Percentiles rank a stretch among this genome's conserved stretches.
These are phyloP conservation scores for Theileria orientalis DNA, from an alignment of 169 alveolate species.

Conservation along the genomic window DNA sequence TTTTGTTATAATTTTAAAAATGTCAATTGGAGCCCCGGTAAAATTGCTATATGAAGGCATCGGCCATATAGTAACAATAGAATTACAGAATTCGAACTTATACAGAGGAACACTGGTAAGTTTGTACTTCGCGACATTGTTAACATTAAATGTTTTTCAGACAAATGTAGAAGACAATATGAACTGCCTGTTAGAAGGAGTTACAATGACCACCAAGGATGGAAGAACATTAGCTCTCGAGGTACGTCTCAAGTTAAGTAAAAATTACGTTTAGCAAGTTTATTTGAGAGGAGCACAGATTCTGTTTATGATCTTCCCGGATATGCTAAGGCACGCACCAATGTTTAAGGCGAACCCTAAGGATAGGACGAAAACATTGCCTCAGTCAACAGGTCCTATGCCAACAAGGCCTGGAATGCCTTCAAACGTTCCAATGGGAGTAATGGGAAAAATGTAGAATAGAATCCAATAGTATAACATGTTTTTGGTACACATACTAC, in stretches of 20 bases:
- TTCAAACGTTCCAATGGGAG: constrained; percentile 34
- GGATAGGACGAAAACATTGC: constrained; percentile 51
- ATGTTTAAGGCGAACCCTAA: constrained; percentile 89
- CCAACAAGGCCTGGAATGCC: constrained; percentile 39
- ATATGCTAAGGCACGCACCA: constrained; percentile 98
- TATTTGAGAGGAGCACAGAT: constrained; percentile 93
- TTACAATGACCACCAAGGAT: constrained; percentile 92
- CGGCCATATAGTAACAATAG: constrained; percentile 97
- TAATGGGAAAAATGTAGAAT: constrained; percentile 22
- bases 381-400: constrained; percentile 42
- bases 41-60: constrained; percentile 97
- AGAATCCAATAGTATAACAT: no score
- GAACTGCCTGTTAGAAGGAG: constrained; percentile 97
- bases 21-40: constrained; percentile 95
- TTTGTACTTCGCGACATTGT: constrained; percentile 27
- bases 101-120: constrained; percentile 95
- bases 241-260: constrained; percentile 37
- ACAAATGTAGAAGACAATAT: constrained; percentile 92
- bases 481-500: no score
- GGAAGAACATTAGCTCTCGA: constrained; percentile 92
- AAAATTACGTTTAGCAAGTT: constrained; percentile 75
- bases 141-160: constrained; percentile 12
- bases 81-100: constrained; percentile 92
- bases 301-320: constrained; percentile 95
- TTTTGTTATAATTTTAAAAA: constrained; percentile 28